phyloP scores from a whole-genome alignment of 139 green algal species.

The Ostreobium quekettii region DNA sequence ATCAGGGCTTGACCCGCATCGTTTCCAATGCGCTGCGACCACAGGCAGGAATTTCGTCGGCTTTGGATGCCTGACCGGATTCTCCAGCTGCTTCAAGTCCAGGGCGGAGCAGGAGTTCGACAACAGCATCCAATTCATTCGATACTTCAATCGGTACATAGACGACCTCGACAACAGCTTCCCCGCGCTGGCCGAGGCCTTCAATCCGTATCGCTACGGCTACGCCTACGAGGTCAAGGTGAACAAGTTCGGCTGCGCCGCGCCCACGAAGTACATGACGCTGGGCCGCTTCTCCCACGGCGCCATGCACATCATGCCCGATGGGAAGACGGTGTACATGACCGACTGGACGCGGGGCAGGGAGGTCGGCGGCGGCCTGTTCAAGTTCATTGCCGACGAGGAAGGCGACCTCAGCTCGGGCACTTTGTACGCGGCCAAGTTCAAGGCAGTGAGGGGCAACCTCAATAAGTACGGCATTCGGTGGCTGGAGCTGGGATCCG shows the following conservation, averaged over 20 bases:
- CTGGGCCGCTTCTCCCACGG: constrained; percentile 30
- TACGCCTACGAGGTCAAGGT: constrained; percentile 26
- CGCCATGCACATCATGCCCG: constrained; percentile 24
- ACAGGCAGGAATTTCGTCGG: constrained; percentile 13
- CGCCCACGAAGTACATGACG: constrained; percentile 26
- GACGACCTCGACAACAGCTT: constrained; percentile 23
- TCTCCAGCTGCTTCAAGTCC: constrained; percentile 20
- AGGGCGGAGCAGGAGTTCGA: constrained; percentile 5
- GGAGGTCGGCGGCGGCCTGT: constrained; percentile 23
- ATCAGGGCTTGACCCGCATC: too few relatives aligned
- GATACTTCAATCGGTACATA: constrained; percentile 15
- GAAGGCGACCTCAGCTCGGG: constrained; percentile 8
- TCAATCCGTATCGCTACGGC: constrained; percentile 32
- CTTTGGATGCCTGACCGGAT: constrained; percentile 13
- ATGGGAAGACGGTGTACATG: constrained; percentile 28
- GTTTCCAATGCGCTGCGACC: not conserved
- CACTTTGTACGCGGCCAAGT: constrained; percentile 18
- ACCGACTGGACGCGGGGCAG: constrained; percentile 20
- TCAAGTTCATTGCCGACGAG: constrained; percentile 18
- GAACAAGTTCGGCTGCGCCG: constrained; percentile 5
- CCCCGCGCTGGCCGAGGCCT: not conserved
- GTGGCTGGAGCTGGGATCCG: constrained; percentile 13
- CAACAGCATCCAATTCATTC: constrained; percentile 11
- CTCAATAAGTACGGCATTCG: not conserved
- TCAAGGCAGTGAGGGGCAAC: constrained; percentile 1